Evolutionary conservation across 1,139 yeast species (phyloP), one percentile per base, ranked within the genome.

Genomic region (Taphrina sp.): DNA sequence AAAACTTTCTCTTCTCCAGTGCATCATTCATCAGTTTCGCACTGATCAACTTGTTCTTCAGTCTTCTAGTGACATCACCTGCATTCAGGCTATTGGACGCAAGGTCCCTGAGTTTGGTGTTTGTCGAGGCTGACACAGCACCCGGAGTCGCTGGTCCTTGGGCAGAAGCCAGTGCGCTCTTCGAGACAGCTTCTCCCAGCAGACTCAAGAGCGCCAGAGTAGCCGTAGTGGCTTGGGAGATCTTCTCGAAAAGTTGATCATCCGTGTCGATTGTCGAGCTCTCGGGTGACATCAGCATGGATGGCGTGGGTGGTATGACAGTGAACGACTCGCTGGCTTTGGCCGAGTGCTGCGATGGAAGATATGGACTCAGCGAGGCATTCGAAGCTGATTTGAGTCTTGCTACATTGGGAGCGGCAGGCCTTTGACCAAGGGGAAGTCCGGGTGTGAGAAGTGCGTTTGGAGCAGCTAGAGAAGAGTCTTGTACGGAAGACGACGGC

Each of bases 161-260:
- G 51, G 77, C 79, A 31, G 77, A 71, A 0, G 81, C 81, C 26
- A 79, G 71, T 0, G 95, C 94, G 62, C 83, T 80, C 62, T 82
- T 81, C 20, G 85, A 77, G 44, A 90, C 81, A 0, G 94, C 90
- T 58, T 79, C 79, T 22, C 88, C 86, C 57, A 90, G 72, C 64
- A 87, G 94, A 16, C 84, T 77, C 64, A 88, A 81, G 1, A 89
- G 96, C 5, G 80, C 78, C 63, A 83, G 88, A 0, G 96, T 94
- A 59, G 85, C 82, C 38, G 79, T 74, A 1, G 90, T 81, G 0
- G 96, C 94, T 29, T 79, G 76, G 41, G 76, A 79, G 41, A 90
- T 78, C n/a, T 92, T 79, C 42, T 80, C 83, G 64, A 83, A 86
- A 55, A 92, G 72, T 62, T 83, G 85, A 35, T 80, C 84, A 67